phyloP scores from a whole-genome alignment of 2,329 filamentous ascomycete genomes.

The Cytospora paraplurivora region DNA sequence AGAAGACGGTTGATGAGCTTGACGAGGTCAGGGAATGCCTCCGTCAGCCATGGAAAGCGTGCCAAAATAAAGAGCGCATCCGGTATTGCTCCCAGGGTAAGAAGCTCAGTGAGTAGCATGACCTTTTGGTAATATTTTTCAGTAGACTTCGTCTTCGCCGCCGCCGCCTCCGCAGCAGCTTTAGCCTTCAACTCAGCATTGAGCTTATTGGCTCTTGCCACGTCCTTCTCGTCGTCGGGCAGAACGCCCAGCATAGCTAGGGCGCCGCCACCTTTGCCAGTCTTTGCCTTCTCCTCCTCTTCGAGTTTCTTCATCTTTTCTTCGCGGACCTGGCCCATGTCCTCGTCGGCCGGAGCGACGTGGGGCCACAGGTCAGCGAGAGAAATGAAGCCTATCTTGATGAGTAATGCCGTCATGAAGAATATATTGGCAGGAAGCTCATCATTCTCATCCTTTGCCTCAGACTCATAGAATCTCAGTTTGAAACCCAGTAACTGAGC shows the following conservation, averaged over 20 bases:
- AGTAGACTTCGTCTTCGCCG: slow-evolving; percentile 12
- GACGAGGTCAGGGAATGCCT: slow-evolving; percentile 79
- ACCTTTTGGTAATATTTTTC: slow-evolving; percentile 87
- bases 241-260: slow-evolving; percentile 84
- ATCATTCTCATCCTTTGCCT: slow-evolving; percentile 73
- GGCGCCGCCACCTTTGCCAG: slow-evolving; percentile 77
- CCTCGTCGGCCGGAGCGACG: slow-evolving; percentile 80
- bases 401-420: slow-evolving; percentile 85
- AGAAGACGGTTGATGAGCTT: slow-evolving; percentile 82
- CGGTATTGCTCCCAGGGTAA: slow-evolving; percentile 89
- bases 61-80: slow-evolving; percentile 88
- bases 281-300: slow-evolving; percentile 72
- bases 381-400: slow-evolving; percentile 97
- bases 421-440: slow-evolving; percentile 88
- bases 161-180: slow-evolving; percentile 46
- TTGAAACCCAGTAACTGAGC: slow-evolving; percentile 97
- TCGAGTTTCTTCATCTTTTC: slow-evolving; percentile 74
- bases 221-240: slow-evolving; percentile 67
- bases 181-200: slow-evolving; percentile 57
- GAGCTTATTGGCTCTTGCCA: slow-evolving; percentile 57
- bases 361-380: slow-evolving; percentile 89
- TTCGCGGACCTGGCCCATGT: slow-evolving; percentile 74
- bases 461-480: slow-evolving; percentile 88
- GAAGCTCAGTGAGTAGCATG: slow-evolving; percentile 76
- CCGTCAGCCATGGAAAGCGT: slow-evolving; percentile 88